These are phyloP conservation scores for Fraxinus nigra DNA, from an alignment of 305 asterid genomes.

Conservation along the genomic window DNA sequence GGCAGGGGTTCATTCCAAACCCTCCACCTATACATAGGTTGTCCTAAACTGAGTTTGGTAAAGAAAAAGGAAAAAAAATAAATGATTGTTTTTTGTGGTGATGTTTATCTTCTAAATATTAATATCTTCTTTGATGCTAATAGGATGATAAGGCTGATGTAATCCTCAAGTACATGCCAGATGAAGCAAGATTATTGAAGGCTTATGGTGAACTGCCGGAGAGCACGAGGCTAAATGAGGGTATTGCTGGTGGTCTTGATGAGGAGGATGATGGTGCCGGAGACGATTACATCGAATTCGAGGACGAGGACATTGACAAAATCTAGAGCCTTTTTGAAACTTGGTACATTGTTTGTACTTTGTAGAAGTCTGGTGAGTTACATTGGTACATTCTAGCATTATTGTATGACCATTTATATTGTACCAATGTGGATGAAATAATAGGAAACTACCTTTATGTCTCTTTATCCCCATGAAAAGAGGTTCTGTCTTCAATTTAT, in stretches of 20 bases:
- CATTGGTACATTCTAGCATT: not conserved
- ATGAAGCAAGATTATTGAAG: slow-evolving; percentile 87
- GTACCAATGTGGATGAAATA: not conserved
- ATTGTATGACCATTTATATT: not conserved
- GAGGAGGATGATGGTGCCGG: slow-evolving; percentile 63
- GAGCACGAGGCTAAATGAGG: slow-evolving; percentile 72
- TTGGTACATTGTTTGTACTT: not conserved
- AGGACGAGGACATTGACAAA: slow-evolving; percentile 72
- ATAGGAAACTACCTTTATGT: not conserved
- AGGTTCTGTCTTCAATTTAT: not conserved
- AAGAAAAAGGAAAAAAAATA: no score
- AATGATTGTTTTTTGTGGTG: not conserved
- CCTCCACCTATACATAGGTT: not conserved
- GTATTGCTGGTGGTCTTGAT: slow-evolving; percentile 51
- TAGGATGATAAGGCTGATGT: slow-evolving; percentile 96
- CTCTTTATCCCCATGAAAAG: not conserved
- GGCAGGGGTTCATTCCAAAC: not conserved
- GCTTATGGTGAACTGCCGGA: slow-evolving; percentile 83
- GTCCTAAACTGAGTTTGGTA: not conserved
- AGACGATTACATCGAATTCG: slow-evolving; percentile 65
- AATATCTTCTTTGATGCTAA: not conserved
- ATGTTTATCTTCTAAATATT: slow-evolving; percentile 3
- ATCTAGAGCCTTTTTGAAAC: slow-evolving; percentile 31
- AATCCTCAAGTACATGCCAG: slow-evolving; percentile 85
- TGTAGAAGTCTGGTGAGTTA: not conserved